Evolutionary conservation across 495 filamentous ascomycete species (phyloP).

Genomic region (Poronia punctata): DNA sequence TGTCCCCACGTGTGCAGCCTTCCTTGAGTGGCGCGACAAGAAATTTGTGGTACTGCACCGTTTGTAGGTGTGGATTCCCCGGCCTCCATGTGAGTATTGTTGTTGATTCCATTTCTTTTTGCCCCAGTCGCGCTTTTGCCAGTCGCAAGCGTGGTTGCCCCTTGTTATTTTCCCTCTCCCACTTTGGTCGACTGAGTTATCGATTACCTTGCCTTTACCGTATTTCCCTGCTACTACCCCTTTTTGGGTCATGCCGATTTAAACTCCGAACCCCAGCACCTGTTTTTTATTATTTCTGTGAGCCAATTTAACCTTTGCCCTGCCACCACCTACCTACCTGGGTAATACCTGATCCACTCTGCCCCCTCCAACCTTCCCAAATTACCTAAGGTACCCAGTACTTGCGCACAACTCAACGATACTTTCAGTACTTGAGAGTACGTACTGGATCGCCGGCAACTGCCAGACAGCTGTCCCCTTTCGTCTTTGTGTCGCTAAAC

Average conservation of each 20-base stretch:
- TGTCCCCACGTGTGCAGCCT: conserved; percentile 18
- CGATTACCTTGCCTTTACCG: conserved; percentile 17
- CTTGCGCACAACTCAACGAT: too few relatives aligned
- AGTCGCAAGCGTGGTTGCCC: conserved; percentile 16
- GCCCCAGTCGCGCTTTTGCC: conserved; percentile 6
- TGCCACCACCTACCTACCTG: too few relatives aligned
- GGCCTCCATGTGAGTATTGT: conserved; percentile 31
- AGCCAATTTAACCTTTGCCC: too few relatives aligned
- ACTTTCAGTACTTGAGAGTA: too few relatives aligned
- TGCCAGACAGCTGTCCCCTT: too few relatives aligned
- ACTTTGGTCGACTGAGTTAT: conserved; percentile 13
- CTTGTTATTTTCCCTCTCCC: conserved; percentile 11
- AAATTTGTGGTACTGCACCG: conserved; percentile 15
- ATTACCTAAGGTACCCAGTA: too few relatives aligned
- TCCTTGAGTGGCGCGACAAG: conserved; percentile 12
- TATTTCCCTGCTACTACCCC: conserved; percentile 13
- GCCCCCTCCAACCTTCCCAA: too few relatives aligned
- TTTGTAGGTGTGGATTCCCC: conserved; percentile 19
- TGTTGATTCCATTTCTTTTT: conserved; percentile 11
- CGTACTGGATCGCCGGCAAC: too few relatives aligned
- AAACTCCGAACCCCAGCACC: conserved; percentile 11
- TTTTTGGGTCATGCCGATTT: too few relatives aligned
- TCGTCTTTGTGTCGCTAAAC: too few relatives aligned
- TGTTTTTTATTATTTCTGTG: too few relatives aligned
- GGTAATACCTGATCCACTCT: too few relatives aligned